Conservation (phyloP, 345 rosid genomes). For the Eucalyptus urophylla region DNA sequence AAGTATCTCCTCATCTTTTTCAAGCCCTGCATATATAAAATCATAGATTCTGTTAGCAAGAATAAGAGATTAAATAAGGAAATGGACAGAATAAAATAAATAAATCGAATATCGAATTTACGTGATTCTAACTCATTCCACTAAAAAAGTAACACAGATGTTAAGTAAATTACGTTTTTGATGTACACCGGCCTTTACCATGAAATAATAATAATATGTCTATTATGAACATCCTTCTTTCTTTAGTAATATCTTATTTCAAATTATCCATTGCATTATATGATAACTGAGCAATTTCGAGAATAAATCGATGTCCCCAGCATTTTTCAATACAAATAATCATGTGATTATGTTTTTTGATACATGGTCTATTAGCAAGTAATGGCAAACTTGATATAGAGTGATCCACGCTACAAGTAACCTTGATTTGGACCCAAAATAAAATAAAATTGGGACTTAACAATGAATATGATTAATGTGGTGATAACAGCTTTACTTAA, state of each 20-base stretch:
- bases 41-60: not conserved
- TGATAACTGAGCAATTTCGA: not conserved
- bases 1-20: not conserved
- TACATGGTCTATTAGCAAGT: not conserved
- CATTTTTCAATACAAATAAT: not conserved
- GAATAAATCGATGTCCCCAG: not conserved
- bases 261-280: not conserved
- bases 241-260: accelerated
- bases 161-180: not conserved
- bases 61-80: not conserved
- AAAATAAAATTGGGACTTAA: not conserved
- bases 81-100: not conserved
- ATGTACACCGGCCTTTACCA: not conserved
- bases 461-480: not conserved
- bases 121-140: not conserved
- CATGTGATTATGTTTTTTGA: not conserved
- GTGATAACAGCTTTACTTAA: not conserved
- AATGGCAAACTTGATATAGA: not conserved
- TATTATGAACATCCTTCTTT: not conserved
- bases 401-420: not conserved
- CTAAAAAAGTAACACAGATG: accelerated
- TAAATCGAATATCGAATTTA: not conserved
- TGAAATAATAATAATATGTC: not conserved
- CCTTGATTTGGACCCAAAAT: not conserved
- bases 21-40: not conserved